Base-by-base conservation (phyloP, 495 filamentous ascomycete genomes). In the Annulohypoxylon moriforme region DNA sequence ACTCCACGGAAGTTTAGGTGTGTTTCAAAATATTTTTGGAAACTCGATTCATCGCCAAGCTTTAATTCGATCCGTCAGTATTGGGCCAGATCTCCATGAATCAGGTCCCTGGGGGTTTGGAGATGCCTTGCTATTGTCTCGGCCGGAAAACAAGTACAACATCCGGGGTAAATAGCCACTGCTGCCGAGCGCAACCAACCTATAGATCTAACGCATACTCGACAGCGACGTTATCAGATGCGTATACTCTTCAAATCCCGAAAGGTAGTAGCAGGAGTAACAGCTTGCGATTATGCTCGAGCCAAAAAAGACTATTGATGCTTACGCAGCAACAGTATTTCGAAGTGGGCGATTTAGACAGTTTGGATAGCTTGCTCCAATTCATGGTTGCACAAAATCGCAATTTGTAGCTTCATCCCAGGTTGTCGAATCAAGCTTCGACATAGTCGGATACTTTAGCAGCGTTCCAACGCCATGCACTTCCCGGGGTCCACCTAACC, bases 401-500 rank as follows among this genome's bases (percentile, higher is more conserved):
- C 56, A 55, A 58, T 31, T 40, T 55, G 56, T 50, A 38, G 33
- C 25, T 63, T 66, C 57, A 53, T 61, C 33, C 53, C 25, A 3
- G 13, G 62, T 67, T 50, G 70, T 69, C 70, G 57, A 73, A 65
- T 73, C 70, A 73, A 73, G 70, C 65, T 65, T 69, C 70, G 36
- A 44, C 49, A 44, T 57, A 29, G 50, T 44, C 25, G 38, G 42
- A 40, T 49, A 34, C 56, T 33, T 16, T 53, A 38, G 44, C 38
- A 24, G 64, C 46, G 63, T 31, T 7, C 58, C 52, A 36, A 47
- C 18, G 8, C 68, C 40, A 67, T 52, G 60, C 67, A 64, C 13
- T 24, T 64, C 46, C 59, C 53, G 53, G 60, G 60, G 20, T 16
- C 55, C 60, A 60, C 40, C 13, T 44, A 60, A 47, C 60, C 65